Base-by-base conservation (phyloP, 495 filamentous ascomycete genomes). In the Neurospora sp. region DNA sequence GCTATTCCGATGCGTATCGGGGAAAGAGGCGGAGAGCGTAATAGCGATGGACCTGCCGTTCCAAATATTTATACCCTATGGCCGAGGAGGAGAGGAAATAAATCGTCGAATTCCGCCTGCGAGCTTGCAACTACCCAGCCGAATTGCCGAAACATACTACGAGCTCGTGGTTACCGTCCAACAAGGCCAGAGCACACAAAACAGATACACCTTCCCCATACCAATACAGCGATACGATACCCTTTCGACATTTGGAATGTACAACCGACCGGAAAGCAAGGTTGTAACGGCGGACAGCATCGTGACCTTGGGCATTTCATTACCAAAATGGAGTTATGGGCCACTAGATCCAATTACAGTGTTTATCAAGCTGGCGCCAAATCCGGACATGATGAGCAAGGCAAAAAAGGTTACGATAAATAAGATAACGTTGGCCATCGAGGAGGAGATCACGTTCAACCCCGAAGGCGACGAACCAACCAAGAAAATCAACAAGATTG, bases 41-140 rank as follows among this genome's bases (percentile, higher is more conserved):
- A 89, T 97, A 74, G 90, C 91, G n/a, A 99, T 99, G 96, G 96
- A 99, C 78, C 84, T 99, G 41, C 96, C 96, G 9, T 99, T 99
- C 76, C 92, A 98, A 18, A 87, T 99, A 68, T 97, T 98, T 82
- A 98, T 99, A 79, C 96, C 96, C 3, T 98, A 93, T 78, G 94
- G 94, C 20, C 89, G 93, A 77, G 92, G 93, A 4, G 93, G 93
- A 16, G 92, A 94, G 78, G 96, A 98, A 82, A 89, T 90, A 35
- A 94, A 94, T 40, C 84, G 92, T 73, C 88, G 95, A 69, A 94
- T 98, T 74, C 96, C 96, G 9, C 94, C 96, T 10, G 95, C 96
- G 38, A 97, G 93, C 75, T 80, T 99, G 77, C 94, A 97, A 80
- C 87, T 99, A 37, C 89, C 93, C 16, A 96, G 91, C 81, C 89